Conservation (phyloP, 192 early-diverging fungal species). For the Mortierella alpina region DNA sequence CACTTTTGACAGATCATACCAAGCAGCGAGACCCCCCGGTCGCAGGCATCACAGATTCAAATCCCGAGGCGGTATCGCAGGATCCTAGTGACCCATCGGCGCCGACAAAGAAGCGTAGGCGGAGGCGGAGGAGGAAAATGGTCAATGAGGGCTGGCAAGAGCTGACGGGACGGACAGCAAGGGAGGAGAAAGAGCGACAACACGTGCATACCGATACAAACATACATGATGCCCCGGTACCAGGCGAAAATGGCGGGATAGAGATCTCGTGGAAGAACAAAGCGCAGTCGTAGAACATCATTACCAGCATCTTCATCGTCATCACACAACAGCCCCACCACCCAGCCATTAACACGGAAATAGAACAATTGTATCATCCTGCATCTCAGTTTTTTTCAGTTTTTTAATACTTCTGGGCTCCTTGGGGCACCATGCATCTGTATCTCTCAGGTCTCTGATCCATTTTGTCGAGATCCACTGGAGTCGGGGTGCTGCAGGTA, state of each 20-base stretch:
- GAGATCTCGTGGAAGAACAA: conserved; percentile 50
- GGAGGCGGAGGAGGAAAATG: conserved; percentile 50
- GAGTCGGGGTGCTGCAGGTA: no score
- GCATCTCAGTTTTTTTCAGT: no score
- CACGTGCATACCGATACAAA: neutral
- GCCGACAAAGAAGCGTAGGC: conserved; percentile 27
- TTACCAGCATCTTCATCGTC: neutral
- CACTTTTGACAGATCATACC: conserved; percentile 36
- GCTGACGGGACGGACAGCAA: conserved; percentile 45
- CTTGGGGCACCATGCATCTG: no score
- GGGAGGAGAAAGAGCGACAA: conserved; percentile 36
- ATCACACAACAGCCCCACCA: neutral
- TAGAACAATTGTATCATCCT: no score
- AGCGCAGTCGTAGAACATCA: neutral
- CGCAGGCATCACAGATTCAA: no score
- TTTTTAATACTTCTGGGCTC: no score
- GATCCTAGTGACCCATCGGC: neutral
- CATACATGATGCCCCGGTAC: neutral
- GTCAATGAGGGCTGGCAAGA: conserved; percentile 54
- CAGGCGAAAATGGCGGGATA: conserved; percentile 45
- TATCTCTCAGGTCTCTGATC: no score
- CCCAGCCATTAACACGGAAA: no score
- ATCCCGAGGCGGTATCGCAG: neutral
- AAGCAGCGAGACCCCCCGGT: neutral
- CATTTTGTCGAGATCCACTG: no score